Conservation (phyloP, 805 yeast genomes). For the Candida boleticola region DNA sequence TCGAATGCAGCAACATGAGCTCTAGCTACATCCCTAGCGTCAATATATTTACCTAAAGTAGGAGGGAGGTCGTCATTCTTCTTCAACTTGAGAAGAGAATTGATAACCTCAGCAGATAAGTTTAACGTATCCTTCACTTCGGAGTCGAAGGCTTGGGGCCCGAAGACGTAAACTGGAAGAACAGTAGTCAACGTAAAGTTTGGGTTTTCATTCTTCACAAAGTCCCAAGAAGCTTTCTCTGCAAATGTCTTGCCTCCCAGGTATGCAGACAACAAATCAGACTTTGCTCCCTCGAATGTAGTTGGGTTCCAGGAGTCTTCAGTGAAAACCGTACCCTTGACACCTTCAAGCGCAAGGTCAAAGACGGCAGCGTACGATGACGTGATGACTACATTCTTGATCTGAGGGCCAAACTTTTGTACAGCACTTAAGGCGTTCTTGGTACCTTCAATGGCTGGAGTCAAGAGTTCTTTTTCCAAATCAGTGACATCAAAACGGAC, state of each 20-base stretch:
- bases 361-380: slow-evolving; percentile 2
- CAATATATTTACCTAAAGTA: slow-evolving; percentile 27
- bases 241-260: slow-evolving; percentile 62
- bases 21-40: slow-evolving; percentile 30
- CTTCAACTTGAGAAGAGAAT: slow-evolving; percentile 15
- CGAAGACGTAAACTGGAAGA: slow-evolving; percentile 22
- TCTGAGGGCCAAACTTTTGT: slow-evolving; percentile 32
- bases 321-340: slow-evolving; percentile 33
- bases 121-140: slow-evolving; percentile 15
- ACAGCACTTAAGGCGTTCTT: slow-evolving; percentile 50
- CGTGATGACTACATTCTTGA: slow-evolving; percentile 3
- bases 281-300: slow-evolving; percentile 46
- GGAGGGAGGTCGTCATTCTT: slow-evolving; percentile 16
- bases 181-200: slow-evolving; percentile 39
- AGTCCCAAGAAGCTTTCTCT: slow-evolving; percentile 62
- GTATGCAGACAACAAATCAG: slow-evolving; percentile 44
- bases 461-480: slow-evolving; percentile 49
- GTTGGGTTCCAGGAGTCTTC: slow-evolving; percentile 55
- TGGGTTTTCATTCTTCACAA: slow-evolving; percentile 32
- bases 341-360: background rate
- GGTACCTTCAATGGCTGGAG: slow-evolving; percentile 59
- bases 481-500: slow-evolving; percentile 43
- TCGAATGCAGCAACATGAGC: slow-evolving; percentile 35
- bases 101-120: slow-evolving; percentile 25
- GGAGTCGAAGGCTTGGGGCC: slow-evolving; percentile 18